Base-by-base conservation (phyloP, 2,329 filamentous ascomycete genomes). In the Colletotrichum gigasporum region DNA sequence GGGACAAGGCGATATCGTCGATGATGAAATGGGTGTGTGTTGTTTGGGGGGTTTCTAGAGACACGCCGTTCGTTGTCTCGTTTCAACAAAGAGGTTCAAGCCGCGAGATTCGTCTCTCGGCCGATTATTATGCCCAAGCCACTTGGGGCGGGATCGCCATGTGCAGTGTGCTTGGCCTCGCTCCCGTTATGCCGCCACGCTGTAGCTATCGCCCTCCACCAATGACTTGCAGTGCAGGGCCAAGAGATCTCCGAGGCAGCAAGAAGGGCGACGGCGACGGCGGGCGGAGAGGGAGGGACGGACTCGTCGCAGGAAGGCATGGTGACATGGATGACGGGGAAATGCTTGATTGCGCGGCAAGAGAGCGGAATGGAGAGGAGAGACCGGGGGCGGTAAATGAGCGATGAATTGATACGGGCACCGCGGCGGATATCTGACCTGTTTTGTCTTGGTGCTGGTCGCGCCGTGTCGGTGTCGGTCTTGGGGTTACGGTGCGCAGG, bases 401-500 rank as follows among this genome's bases (percentile, higher is more conserved):
- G 8, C 3, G 32, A 16, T 14, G 56, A 30, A 22, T 35, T 45
- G 57, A 37, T 42, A 34, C 14, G 37, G 60, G 30, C 37, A 37
- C 39, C 16, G 34, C 30, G 45, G 45, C 60, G 60, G 60, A 63
- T 63, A 59, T 59, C 54, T 52, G 53, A 52, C 60, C 60, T 52
- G 32, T 63, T 63, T 59, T 12, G 60, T 63, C 60, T 37, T 63
- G 44, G 60, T 57, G 28, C 34, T 34, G 39, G 41, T 20, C 18
- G 44, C 50, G 32, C 39, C 10, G 12, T 32, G 51, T 30, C 39
- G 52, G 41, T n/a, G n/a, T n/a, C n/a, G n/a, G 28, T 30, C 41
- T 20, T 41, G 51, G 34, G 24, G 42, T 18, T 30, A 24, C 34
- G 30, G 47, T 37, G 30, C 14, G 42, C 16, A 14, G 37, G n/a